These are phyloP conservation scores for Chloranthus sessilifolius DNA, from an alignment of 164 flowering plant genomes.

Conservation along the genomic window DNA sequence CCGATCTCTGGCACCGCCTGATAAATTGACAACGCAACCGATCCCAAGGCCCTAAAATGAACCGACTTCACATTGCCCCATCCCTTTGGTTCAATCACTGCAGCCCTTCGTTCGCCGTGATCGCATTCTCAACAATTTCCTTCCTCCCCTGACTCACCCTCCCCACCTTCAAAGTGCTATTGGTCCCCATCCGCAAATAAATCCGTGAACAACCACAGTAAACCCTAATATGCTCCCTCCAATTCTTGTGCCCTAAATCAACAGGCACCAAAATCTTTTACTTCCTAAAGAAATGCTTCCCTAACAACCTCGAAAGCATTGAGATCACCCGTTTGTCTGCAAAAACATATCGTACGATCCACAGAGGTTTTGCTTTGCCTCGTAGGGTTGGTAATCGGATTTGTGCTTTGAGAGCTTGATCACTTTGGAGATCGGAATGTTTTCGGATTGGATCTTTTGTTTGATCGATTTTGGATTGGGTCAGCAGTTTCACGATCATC, in stretches of 20 bases:
- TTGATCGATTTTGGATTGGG: too few relatives aligned
- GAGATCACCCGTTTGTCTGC: slow-evolving; percentile 57
- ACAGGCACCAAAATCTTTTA: slow-evolving; percentile 76
- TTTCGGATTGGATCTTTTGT: slow-evolving; percentile 44
- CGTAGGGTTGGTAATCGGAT: slow-evolving; percentile 61
- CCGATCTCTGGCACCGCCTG: slow-evolving; percentile 62
- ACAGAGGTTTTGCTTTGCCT: slow-evolving; percentile 67
- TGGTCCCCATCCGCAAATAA: slow-evolving; percentile 71
- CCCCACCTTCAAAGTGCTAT: slow-evolving; percentile 57
- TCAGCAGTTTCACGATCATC: too few relatives aligned
- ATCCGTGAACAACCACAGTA: slow-evolving; percentile 46
- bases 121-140: slow-evolving; percentile 60
- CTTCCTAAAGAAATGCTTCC: slow-evolving; percentile 82
- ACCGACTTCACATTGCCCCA: slow-evolving; percentile 65
- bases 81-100: slow-evolving; percentile 54
- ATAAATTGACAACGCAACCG: slow-evolving; percentile 73
- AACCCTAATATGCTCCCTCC: slow-evolving; percentile 69
- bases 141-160: slow-evolving; percentile 40
- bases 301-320: slow-evolving; percentile 53
- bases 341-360: slow-evolving; percentile 57
- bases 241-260: slow-evolving; percentile 54
- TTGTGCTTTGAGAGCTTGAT: slow-evolving; percentile 64
- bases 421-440: slow-evolving; percentile 60
- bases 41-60: slow-evolving; percentile 64
- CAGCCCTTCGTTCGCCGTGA: slow-evolving; percentile 47